A percentile compares a stretch with the other conserved stretches of the same genome.
Conservation (phyloP, 2,329 filamentous ascomycete genomes). For the Drechslera avenae region DNA sequence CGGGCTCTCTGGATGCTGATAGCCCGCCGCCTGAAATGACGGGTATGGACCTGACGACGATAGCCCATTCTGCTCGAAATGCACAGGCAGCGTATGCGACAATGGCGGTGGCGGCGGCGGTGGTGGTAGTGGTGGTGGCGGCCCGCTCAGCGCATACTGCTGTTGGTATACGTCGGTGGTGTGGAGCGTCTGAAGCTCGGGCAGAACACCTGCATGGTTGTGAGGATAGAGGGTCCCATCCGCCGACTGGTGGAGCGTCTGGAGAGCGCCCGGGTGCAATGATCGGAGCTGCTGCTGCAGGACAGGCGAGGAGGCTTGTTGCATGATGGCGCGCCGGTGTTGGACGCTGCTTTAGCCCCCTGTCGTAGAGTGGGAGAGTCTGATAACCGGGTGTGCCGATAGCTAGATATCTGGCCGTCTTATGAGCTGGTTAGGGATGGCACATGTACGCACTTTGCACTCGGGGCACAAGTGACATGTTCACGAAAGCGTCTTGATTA, state of each 20-base stretch:
- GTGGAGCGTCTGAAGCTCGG: conserved; percentile 49
- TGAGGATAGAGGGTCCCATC: conserved; percentile 31
- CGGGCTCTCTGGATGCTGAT: conserved; percentile 33
- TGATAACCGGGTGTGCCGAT: conserved; percentile 8
- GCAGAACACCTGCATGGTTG: conserved; percentile 32
- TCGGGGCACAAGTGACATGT: conserved; percentile 4
- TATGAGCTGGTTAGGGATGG: not conserved
- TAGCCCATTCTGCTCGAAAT: conserved; percentile 46
- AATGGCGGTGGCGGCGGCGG: conserved; percentile 22
- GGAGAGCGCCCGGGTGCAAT: conserved; percentile 34
- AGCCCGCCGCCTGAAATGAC: conserved; percentile 25
- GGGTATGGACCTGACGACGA: conserved; percentile 31
- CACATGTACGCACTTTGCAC: conserved; percentile 1
- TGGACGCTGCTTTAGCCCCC: conserved; percentile 34
- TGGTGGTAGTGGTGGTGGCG: conserved; percentile 25
- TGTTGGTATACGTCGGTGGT: conserved; percentile 30
- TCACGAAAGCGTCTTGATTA: conserved; percentile 20
- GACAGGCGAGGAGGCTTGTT: conserved; percentile 25
- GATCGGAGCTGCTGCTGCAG: conserved; percentile 30
- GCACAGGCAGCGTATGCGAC: conserved; percentile 27
- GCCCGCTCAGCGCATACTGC: conserved; percentile 24
- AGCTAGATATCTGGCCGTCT: not conserved
- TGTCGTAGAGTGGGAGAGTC: conserved; percentile 10
- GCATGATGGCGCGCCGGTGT: conserved; percentile 32
- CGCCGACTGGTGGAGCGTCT: conserved; percentile 37